phyloP scores from a whole-genome alignment of 371 early-diverging fungal species.

The Quaeritorhiza haematococci region DNA sequence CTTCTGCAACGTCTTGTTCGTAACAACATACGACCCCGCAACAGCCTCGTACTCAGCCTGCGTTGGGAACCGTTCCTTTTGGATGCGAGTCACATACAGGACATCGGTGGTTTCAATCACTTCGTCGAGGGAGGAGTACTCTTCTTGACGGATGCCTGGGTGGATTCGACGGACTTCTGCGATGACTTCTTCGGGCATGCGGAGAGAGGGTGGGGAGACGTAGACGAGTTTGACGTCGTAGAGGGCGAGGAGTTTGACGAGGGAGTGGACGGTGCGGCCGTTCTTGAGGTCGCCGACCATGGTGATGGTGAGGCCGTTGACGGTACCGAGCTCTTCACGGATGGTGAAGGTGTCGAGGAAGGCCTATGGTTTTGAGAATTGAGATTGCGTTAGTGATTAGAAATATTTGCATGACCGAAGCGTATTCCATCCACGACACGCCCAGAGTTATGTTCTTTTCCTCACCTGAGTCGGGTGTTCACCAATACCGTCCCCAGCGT shows the following conservation, averaged over 20 bases:
- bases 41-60: slow-evolving; percentile 76
- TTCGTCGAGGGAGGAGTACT: slow-evolving; percentile 66
- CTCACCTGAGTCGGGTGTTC: slow-evolving; percentile 90
- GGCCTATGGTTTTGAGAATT: slow-evolving; percentile 41
- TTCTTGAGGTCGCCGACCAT: slow-evolving; percentile 95
- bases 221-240: slow-evolving; percentile 93
- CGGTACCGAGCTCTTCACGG: slow-evolving; percentile 81
- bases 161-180: slow-evolving; percentile 60
- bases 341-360: slow-evolving; percentile 93
- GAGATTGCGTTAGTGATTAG: too few species aligned
- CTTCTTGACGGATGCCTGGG: slow-evolving; percentile 67
- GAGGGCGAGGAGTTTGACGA: slow-evolving; percentile 77
- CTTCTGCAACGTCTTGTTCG: slow-evolving; percentile 73
- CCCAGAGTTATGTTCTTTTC: background rate
- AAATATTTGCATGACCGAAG: background rate
- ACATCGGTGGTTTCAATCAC: slow-evolving; percentile 89
- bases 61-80: slow-evolving; percentile 87
- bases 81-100: slow-evolving; percentile 93
- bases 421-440: background rate
- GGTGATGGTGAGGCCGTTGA: slow-evolving; percentile 91
- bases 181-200: slow-evolving; percentile 85
- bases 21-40: slow-evolving; percentile 75
- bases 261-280: slow-evolving; percentile 94
- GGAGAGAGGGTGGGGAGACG: slow-evolving; percentile 75
- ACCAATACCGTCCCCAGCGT: slow-evolving; percentile 95